Conservation (phyloP, 2,329 filamentous ascomycete species). For the Monosporascus sp. region DNA sequence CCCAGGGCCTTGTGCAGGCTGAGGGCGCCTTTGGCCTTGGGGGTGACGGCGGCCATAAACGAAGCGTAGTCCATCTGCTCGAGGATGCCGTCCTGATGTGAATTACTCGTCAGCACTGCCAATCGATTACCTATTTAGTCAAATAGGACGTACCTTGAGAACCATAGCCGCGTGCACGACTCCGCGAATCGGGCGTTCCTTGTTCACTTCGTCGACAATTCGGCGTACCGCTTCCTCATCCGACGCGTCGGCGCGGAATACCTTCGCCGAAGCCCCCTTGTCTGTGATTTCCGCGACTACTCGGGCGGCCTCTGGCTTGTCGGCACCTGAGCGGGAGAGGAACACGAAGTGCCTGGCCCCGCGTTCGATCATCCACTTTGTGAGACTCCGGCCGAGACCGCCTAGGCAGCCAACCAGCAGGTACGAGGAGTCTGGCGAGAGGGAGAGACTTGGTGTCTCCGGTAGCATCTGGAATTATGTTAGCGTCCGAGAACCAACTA, state of each 20-base stretch:
- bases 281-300: constrained; percentile 15
- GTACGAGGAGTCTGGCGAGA: constrained; percentile 15
- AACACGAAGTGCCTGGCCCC: constrained; percentile 28
- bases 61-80: not conserved
- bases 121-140: not conserved
- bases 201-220: constrained; percentile 6
- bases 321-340: constrained; percentile 21
- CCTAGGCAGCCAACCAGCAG: constrained; percentile 20
- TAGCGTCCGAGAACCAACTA: not conserved
- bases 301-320: constrained; percentile 20
- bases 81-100: constrained; percentile 10
- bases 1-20: constrained; percentile 10
- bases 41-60: constrained; percentile 2
- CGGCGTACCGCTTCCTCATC: constrained; percentile 16
- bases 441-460: not conserved
- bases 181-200: constrained; percentile 14
- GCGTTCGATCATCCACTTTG: constrained; percentile 25
- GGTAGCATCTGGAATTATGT: not conserved
- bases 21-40: constrained; percentile 12
- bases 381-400: constrained; percentile 28
- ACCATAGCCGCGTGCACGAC: constrained; percentile 25
- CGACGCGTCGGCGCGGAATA: constrained; percentile 22
- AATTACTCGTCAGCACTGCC: constrained; percentile 2
- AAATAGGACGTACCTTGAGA: constrained; percentile 23
- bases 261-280: constrained; percentile 17